Base-by-base conservation (phyloP, 83 land plant species). In the Isoetes engelmannii region DNA sequence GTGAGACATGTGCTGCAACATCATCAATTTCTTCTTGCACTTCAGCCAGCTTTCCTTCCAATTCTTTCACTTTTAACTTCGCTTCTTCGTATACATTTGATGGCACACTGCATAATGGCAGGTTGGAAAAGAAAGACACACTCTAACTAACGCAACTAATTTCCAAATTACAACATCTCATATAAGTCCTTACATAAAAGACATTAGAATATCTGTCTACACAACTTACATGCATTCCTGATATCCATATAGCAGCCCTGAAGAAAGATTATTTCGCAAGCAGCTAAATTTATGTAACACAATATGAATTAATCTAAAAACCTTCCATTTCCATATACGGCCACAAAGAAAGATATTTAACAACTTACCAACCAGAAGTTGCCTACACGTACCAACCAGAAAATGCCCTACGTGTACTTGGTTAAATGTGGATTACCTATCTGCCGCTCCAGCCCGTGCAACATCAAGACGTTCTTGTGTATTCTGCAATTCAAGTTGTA, bases 41-140 rank as follows among this genome's bases (percentile, higher is more conserved):
- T 37, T 59, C 18, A 8, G 62, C 12, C 18, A 59, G 62, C 19
- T 59, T 1, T 20, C 62, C 62, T 59, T 59, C 62, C 62, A 59
- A 59, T 18, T 59, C 62, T 18, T 18, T 20, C 62, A 59, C 28
- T 18, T 59, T 37, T 12, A 59, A 18, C 62, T 59, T 59, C 28
- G 62, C 62, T 59, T 20, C 62, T 8, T 37, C 18, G 19, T 59
- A 59, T 59, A 59, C 62, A 12, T 20, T 59, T 37, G 18, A 19
- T 37, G 62, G 62, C 62, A 59, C 62, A 19, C 62, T 59, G 62
- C 62, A 59, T 12, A 19, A 12, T 20, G 20, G 12, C 18, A 59
- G 37, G 2, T 28, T 28, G 37, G 37, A 28, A 28, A 28, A 28
- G 37, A 28, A 28, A 28, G 37, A 28, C 2, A 28, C 37, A 28